A percentile compares a stretch with the other conserved stretches of the same genome.
phyloP scores from a whole-genome alignment of 2,329 filamentous ascomycete species.

The Bipolaris oryzae region DNA sequence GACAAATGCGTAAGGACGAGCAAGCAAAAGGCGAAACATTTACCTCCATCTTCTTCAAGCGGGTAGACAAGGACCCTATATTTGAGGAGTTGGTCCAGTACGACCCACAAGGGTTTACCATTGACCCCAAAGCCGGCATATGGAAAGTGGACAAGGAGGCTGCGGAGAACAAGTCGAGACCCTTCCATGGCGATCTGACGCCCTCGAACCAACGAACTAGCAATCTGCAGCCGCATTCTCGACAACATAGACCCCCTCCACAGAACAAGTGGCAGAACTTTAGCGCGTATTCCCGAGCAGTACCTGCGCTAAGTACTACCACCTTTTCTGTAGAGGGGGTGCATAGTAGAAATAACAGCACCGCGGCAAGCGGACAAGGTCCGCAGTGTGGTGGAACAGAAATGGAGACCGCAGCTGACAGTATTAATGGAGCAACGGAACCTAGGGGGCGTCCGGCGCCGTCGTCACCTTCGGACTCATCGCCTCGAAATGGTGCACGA shows the following conservation, averaged over 20 bases:
- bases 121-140: conserved; percentile 35
- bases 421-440: not conserved
- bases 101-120: conserved; percentile 28
- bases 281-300: no score
- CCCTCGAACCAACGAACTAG: conserved; percentile 28
- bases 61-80: conserved; percentile 33
- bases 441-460: not conserved
- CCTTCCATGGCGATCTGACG: conserved; percentile 38
- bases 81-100: conserved; percentile 33
- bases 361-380: not conserved
- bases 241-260: no score
- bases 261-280: no score
- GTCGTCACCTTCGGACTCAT: not conserved
- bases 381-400: not conserved
- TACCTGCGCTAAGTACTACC: no score
- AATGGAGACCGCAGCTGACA: not conserved
- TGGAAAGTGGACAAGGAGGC: conserved; percentile 42
- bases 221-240: not conserved
- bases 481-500: not conserved
- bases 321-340: no score
- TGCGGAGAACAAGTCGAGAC: conserved; percentile 28
- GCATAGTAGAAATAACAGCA: not conserved
- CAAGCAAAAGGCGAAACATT: conserved; percentile 46
- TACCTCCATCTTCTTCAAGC: conserved; percentile 51
- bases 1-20: conserved; percentile 50